phyloP scores from a whole-genome alignment of 2,329 filamentous ascomycete species.

The Colletotrichum sp. region DNA sequence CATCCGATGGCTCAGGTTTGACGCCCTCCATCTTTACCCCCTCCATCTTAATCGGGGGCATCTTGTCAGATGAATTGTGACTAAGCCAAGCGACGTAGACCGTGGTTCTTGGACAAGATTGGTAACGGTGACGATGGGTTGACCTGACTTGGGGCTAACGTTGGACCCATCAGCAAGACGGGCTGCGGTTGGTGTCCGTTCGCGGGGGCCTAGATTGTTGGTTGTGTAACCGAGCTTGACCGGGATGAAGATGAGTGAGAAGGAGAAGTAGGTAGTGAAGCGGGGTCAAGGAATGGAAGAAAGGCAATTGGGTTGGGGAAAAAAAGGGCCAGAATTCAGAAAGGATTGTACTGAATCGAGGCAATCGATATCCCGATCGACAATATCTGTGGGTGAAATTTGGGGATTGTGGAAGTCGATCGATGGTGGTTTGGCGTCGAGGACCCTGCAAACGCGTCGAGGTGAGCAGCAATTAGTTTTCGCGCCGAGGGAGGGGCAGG shows the following conservation, averaged over 20 bases:
- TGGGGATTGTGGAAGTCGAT: not conserved
- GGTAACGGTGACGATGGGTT: not conserved
- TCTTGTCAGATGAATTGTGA: not conserved
- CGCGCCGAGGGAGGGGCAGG: not conserved
- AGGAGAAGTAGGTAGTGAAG: not conserved
- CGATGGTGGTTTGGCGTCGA: not conserved
- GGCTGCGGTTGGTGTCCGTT: not conserved
- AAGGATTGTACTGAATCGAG: not conserved
- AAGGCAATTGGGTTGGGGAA: too few relatives aligned
- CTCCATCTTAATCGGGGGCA: not conserved
- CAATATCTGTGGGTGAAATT: not conserved
- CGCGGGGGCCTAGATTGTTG: not conserved
- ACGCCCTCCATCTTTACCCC: not conserved
- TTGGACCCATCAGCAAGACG: not conserved
- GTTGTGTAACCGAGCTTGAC: not conserved
- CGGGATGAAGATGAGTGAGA: not conserved
- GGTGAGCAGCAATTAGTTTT: conserved; percentile 1
- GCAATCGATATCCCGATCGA: not conserved
- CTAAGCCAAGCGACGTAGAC: not conserved
- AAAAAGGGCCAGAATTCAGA: not conserved
- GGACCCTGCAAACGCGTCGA: not conserved
- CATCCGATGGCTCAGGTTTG: not conserved
- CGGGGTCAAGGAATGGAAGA: not conserved
- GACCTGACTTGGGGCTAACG: not conserved
- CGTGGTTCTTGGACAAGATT: not conserved